Percentiles rank a stretch among this genome's conserved stretches.
phyloP scores from a whole-genome alignment of 495 filamentous ascomycete species.

The Durotheca rogersii region DNA sequence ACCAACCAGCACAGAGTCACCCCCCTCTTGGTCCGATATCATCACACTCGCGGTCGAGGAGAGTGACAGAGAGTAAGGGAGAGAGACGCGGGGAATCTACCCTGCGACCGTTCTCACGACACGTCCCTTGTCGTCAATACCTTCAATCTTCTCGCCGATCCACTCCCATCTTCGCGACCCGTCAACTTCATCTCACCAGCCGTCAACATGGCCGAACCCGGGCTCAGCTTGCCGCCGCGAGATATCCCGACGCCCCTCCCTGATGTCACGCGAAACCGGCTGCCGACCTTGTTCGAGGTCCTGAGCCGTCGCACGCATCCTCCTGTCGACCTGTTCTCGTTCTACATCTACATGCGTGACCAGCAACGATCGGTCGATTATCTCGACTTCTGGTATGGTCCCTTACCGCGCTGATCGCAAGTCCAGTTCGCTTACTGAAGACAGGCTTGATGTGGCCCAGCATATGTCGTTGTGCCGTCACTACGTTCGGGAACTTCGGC shows the following conservation, averaged over 20 bases:
- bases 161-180: not conserved
- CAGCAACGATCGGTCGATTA: conserved; percentile 97
- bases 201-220: conserved; percentile 41
- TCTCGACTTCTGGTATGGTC: conserved; percentile 89
- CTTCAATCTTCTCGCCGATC: not conserved
- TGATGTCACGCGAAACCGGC: conserved; percentile 67
- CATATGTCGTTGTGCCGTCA: conserved; percentile 98
- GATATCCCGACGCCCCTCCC: conserved; percentile 45
- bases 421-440: conserved; percentile 8
- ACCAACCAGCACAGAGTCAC: not conserved
- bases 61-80: no score
- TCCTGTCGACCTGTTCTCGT: conserved; percentile 94
- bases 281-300: conserved; percentile 94
- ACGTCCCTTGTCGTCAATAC: not conserved
- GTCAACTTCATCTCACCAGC: conserved; percentile 3
- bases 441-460: conserved; percentile 97
- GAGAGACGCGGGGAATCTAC: no score
- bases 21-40: conserved; percentile 11
- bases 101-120: not conserved
- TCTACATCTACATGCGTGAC: conserved; percentile 99
- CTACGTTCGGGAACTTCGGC: conserved; percentile 91
- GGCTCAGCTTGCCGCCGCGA: conserved; percentile 9
- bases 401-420: conserved; percentile 10
- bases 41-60: no score
- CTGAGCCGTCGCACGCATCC: conserved; percentile 85